Base-by-base conservation (phyloP, 805 yeast species). In the Zygosaccharomyces bisporus region DNA sequence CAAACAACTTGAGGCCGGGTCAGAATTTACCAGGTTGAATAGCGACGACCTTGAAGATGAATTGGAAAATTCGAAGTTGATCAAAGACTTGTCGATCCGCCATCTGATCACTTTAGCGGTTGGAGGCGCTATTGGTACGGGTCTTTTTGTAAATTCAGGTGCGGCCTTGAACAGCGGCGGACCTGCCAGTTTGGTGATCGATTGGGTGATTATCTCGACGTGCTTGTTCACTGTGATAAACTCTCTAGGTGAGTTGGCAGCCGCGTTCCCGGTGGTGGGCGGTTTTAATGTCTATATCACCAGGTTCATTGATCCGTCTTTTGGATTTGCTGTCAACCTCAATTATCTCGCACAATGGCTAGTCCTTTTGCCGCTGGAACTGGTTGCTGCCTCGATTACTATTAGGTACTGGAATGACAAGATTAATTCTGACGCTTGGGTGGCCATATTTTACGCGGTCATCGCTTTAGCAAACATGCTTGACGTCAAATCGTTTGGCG, bases 91-190 rank as follows among this genome's bases (percentile, higher is more conserved):
- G n/a, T 53, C 54, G 20, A 50, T 57, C 14, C 54, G 64, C 43
- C 86, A 80, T 54, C 60, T 81, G 55, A 79, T 80, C 52, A 79
- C 82, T 76, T 75, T 82, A 49, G 80, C 86, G 27, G 77, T 82
- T 35, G 86, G 86, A 31, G 81, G 84, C 36, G 73, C 81, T 33
- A 76, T 81, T 30, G 86, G 86, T 47, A 80, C 86, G 0, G 86
- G 88, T 58, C 64, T 81, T 44, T 80, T 82, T 50, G 76, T 81
- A 43, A 86, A 85, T 46, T 74, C 83, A 2, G 86, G 86, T 43
- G 64, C 73, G 34, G 77, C 84, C 1, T 67, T 83, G 47, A 59
- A 60, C 27, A 69, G 73, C 14, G 83, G 83, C 56, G 31, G 31
- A 3, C 83, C 86, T 4, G 85, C 80, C 2, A 75, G 82, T 25